A percentile compares a stretch with the other conserved stretches of the same genome.
phyloP scores from a whole-genome alignment of 768 basidiomycete species.

The Mycena alexandri region DNA sequence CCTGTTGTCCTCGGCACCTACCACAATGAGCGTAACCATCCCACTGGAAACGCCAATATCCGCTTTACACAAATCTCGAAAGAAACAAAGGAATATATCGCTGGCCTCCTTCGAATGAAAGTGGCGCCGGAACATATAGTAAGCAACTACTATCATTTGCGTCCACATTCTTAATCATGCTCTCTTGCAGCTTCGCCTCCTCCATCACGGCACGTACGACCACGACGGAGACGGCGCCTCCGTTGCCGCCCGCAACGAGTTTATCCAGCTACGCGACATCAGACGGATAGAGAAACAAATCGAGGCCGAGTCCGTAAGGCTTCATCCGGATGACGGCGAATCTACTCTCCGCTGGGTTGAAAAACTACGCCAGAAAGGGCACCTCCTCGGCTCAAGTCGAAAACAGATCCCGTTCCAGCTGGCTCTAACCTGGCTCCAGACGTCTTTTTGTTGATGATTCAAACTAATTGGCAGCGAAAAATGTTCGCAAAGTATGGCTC shows the following conservation, averaged over 20 bases:
- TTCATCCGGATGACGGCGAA: neutral
- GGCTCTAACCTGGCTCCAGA: neutral
- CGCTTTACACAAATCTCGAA: constrained; percentile 6
- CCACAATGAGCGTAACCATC: neutral
- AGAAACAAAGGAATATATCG: constrained; percentile 8
- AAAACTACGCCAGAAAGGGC: neutral
- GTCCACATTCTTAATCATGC: no score
- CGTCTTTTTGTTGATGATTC: neutral
- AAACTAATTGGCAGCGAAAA: neutral
- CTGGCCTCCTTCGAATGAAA: constrained; percentile 10
- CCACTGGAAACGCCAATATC: neutral
- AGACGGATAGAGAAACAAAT: no score
- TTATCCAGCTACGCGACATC: neutral
- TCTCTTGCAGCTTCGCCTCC: neutral
- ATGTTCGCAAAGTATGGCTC: neutral
- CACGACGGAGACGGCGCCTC: neutral
- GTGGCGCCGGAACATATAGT: constrained; percentile 10
- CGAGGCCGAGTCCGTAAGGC: no score
- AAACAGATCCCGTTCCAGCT: neutral
- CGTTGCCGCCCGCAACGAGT: neutral
- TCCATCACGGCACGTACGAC: neutral
- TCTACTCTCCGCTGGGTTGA: neutral
- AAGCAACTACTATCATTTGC: no score
- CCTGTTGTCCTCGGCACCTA: neutral
- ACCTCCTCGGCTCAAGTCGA: neutral